Conservation (phyloP, 148 eudicot genomes). For the Cornus kousa region DNA sequence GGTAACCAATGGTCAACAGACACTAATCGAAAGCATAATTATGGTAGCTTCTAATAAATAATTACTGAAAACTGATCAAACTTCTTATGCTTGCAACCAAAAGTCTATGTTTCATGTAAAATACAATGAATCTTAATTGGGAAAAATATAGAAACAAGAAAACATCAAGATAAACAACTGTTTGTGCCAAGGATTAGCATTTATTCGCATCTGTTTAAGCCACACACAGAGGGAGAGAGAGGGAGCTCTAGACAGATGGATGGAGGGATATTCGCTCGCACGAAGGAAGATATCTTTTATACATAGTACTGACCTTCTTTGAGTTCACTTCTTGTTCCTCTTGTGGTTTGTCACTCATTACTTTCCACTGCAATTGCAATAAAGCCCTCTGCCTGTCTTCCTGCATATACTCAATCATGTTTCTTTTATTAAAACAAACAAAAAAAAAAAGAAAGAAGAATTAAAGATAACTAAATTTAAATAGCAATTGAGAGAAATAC, state of each 20-base stretch:
- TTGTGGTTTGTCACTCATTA: conserved; percentile 81
- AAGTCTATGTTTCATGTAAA: background rate
- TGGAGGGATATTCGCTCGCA: no score
- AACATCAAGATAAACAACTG: background rate
- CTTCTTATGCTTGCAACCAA: background rate
- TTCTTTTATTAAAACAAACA: background rate
- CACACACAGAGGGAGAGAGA: background rate
- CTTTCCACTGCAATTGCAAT: conserved; percentile 92
- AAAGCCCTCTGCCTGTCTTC: conserved; percentile 91
- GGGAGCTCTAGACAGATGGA: background rate
- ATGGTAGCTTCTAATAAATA: background rate
- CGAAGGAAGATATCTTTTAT: background rate
- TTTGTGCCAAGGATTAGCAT: background rate
- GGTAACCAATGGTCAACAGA: background rate
- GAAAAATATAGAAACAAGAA: background rate
- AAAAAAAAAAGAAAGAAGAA: conserved; percentile 6
- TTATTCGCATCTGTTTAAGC: background rate
- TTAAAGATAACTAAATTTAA: conserved; percentile 3
- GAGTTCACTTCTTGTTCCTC: conserved; percentile 92
- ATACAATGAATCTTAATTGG: background rate
- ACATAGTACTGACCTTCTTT: conserved; percentile 51
- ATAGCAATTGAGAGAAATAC: conserved; percentile 4
- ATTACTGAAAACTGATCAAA: background rate
- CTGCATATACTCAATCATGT: conserved; percentile 34
- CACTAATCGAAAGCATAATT: background rate